phyloP scores from a whole-genome alignment of 2,329 filamentous ascomycete species.

The Penicillium sp. region DNA sequence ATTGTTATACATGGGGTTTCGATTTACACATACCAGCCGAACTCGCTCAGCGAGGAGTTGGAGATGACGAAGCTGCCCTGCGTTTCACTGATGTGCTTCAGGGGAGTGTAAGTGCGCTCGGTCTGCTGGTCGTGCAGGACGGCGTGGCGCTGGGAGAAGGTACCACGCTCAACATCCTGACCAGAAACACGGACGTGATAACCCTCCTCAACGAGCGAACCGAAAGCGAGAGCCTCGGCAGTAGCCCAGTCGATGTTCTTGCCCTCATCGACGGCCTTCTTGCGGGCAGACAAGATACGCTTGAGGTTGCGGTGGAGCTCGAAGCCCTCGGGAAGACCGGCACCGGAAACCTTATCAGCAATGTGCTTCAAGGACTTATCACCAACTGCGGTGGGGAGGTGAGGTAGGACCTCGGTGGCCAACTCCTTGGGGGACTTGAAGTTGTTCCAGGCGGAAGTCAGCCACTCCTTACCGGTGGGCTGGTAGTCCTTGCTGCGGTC shows the following conservation, averaged over 20 bases:
- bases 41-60: conserved; percentile 84
- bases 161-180: conserved; percentile 98
- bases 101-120: conserved; percentile 87
- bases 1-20: background rate
- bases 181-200: conserved; percentile 97
- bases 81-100: conserved; percentile 84
- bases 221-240: conserved; percentile 92
- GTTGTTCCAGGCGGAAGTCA: conserved; percentile 97
- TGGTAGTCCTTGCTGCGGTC: conserved; percentile 96
- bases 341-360: conserved; percentile 73
- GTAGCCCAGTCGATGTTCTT: conserved; percentile 98
- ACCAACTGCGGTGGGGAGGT: conserved; percentile 81
- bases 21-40: conserved; percentile 55
- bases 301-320: conserved; percentile 91
- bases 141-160: conserved; percentile 95
- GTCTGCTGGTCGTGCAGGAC: conserved; percentile 97
- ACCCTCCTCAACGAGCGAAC: conserved; percentile 83
- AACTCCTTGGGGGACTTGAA: conserved; percentile 99
- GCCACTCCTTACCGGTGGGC: conserved; percentile 95
- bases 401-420: conserved; percentile 87
- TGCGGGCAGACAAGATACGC: conserved; percentile 84
- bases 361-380: conserved; percentile 74
- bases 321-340: conserved; percentile 78
- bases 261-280: conserved; percentile 88
- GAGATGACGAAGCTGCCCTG: conserved; percentile 96